phyloP scores from a whole-genome alignment of 164 flowering plant genomes.

The Kalanchoe fedtschenkoi region DNA sequence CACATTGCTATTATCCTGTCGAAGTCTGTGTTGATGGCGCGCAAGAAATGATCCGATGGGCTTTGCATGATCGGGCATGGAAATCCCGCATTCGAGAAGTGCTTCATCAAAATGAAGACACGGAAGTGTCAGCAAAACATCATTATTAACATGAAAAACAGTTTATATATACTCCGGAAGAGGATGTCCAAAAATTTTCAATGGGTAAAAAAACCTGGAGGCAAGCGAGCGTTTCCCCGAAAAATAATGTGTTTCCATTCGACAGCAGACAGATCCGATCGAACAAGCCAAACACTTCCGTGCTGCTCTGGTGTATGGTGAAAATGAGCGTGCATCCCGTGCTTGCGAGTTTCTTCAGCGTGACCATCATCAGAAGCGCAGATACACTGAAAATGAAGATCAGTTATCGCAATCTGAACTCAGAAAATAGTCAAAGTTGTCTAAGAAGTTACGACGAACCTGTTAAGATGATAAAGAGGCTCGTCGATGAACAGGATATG shows the following conservation, averaged over 20 bases:
- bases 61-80: slow-evolving; percentile 99
- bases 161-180: neutral
- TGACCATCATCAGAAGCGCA: slow-evolving; percentile 98
- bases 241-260: slow-evolving; percentile 93
- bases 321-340: slow-evolving; percentile 89
- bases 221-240: slow-evolving; percentile 97
- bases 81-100: slow-evolving; percentile 99
- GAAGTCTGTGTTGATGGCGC: slow-evolving; percentile 95
- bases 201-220: slow-evolving; percentile 54
- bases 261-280: slow-evolving; percentile 96
- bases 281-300: slow-evolving; percentile 98
- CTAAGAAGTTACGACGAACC: slow-evolving; percentile 24
- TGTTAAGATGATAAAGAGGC: slow-evolving; percentile 98
- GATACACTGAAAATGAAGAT: slow-evolving; percentile 52
- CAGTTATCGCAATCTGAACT: neutral
- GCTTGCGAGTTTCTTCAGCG: slow-evolving; percentile 93
- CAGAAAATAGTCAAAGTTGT: neutral
- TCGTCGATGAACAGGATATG: slow-evolving; percentile 84
- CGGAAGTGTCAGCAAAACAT: slow-evolving; percentile 2
- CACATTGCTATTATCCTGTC: slow-evolving; percentile 98
- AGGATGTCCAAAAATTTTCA: neutral
- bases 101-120: slow-evolving; percentile 40
- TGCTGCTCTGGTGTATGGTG: slow-evolving; percentile 94
- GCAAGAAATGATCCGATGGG: slow-evolving; percentile 98
- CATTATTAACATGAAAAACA: neutral